Base-by-base conservation (phyloP, 2,329 filamentous ascomycete species). In the Lachnellula hyalina region DNA sequence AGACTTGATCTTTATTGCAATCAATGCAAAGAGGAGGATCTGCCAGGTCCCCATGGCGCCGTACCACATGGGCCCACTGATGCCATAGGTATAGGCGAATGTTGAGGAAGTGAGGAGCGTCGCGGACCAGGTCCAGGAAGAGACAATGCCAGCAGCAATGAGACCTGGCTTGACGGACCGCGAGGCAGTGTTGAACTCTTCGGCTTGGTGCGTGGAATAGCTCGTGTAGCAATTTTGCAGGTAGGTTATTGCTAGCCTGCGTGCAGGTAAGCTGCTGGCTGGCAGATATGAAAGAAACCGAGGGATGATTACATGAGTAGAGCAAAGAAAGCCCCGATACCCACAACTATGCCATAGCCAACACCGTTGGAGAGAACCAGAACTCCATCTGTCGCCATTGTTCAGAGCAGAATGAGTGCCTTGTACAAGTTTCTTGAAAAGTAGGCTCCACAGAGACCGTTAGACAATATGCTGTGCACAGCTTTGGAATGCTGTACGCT, bases 101-200 rank as follows among this genome's bases (percentile, higher is more conserved):
- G 73, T 74, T 8, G 67, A 71, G 9, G 70, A 72, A 7, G 70
- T 72, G 53, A 76, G 54, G 25, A 75, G 67, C 5, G 76, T 78
- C 5, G 76, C 73, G 17, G 72, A 72, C 74, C 74, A 77, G 4
- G 75, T 78, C 76, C 76, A 78, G 2, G 75, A 74, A 4, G 71
- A 75, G 12, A 78, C 75, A 25, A 62, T 59, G 5, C 58, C 60
- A 6, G 60, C 56, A 3, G 60, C 58, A 19, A 60, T 62, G 14
- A 62, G 47, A 5, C 60, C 60, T 1, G 60, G 56, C 46, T 60
- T 60, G 7, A 62, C 60, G 38, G 32, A 50, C 4, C 58, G 47
- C 12, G 55, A 58, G 2, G 60, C 60, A 5, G 56, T 56, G 21
- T 52, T 61, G 54, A 61, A 62, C 46, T 59, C 56, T 57, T 78